These are phyloP conservation scores for Pyrenophora seminiperda DNA, from an alignment of 2,329 filamentous ascomycete species.

Conservation along the genomic window DNA sequence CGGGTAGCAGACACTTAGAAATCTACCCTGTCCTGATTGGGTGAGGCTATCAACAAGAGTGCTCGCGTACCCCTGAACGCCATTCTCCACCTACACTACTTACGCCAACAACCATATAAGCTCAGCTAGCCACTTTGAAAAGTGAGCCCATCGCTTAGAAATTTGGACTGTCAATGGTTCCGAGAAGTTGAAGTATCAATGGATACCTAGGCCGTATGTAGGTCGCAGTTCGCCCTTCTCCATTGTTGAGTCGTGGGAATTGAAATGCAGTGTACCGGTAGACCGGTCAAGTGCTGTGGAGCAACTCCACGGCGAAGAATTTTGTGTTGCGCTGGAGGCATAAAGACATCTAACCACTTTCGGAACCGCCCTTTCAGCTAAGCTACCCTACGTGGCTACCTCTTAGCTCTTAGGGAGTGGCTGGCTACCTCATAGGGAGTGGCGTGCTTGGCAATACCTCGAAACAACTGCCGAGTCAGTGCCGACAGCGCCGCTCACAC, in stretches of 20 bases:
- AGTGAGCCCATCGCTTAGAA: not conserved
- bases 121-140: constrained; percentile 1
- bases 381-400: not conserved
- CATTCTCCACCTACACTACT: too few species aligned
- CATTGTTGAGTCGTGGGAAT: not conserved
- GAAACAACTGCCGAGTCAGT: not conserved
- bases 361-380: not conserved
- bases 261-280: not conserved
- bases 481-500: not conserved
- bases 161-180: not conserved
- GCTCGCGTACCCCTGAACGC: too few species aligned
- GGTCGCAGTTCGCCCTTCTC: not conserved
- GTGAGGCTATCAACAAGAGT: too few species aligned
- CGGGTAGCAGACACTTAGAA: too few species aligned
- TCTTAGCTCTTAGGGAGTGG: too few species aligned
- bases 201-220: not conserved
- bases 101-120: too few species aligned
- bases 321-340: not conserved
- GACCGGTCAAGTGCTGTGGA: not conserved
- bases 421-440: too few species aligned
- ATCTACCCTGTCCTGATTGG: too few species aligned
- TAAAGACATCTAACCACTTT: not conserved
- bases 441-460: not conserved
- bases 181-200: not conserved
- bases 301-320: not conserved